Evolutionary conservation across 306 rosid species (phyloP), one percentile per base, ranked within the genome.

Genomic region (Cicer pinnatifidum): DNA sequence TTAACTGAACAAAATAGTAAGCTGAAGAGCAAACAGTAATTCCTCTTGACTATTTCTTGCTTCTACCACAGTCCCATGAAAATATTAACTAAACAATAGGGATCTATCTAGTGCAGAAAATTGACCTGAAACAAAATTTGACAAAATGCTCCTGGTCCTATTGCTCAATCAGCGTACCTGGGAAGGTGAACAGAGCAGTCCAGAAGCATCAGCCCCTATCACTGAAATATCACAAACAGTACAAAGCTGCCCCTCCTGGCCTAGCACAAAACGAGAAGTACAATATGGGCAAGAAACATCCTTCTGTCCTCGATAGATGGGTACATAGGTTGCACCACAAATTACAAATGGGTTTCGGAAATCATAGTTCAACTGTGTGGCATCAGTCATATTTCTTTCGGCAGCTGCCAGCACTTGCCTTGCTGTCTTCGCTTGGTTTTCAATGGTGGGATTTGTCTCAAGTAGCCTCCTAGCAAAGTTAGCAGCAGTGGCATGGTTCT

Each of bases 301-400:
- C 85, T 85, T 93, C 87, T 93, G 97, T 61, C 97, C 98, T 15
- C 96, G 86, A 53, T 93, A 93, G 67, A 93, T 91, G 8, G 97
- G 98, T 53, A 91, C 89, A 39, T 91, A 89, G 9, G 98, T 93
- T 3, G 97, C 92, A n/a, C 98, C 97, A 70, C 98, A 93, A 73
- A 70, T 80, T 72, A 93, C 98, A 83, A 93, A 93, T 16, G 98
- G 98, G 78, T 93, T 93, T 41, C 98, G 82, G 82, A 89, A 93
- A 77, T 91, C 98, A 72, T 93, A 93, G 80, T 91, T 93, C 86
- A 93, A 83, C 80, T 85, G 73, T 51, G 88, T 67, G 11, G 85
- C 78, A 82, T 93, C 97, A 5, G 92, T 86, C 96, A 89, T 88
- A 75, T 88, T 93, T 88, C 75, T 91, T 89, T 91, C 98, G 9